Percentiles rank a stretch among this genome's conserved stretches.
These are phyloP conservation scores for Monilinia fructicola DNA, from an alignment of 2,329 filamentous ascomycete genomes.

Conservation along the genomic window DNA sequence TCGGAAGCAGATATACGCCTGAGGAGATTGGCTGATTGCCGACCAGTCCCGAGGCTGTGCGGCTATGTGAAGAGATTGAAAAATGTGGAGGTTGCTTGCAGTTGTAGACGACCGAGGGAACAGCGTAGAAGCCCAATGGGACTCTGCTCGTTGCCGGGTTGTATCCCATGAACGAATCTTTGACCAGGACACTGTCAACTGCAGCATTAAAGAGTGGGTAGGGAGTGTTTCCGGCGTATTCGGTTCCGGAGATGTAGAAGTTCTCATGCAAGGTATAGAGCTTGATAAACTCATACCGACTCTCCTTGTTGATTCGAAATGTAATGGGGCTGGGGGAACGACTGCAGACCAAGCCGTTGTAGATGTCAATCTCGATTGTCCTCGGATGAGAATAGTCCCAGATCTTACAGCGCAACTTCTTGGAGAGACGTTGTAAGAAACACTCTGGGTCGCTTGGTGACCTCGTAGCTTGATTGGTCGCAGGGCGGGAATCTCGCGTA, in stretches of 20 bases:
- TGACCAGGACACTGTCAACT: background rate
- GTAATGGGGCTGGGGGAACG: slow-evolving; percentile 1
- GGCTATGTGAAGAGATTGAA: background rate
- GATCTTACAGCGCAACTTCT: background rate
- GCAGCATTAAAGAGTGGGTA: background rate
- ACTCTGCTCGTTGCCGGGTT: background rate
- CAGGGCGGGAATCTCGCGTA: background rate
- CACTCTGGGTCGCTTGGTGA: too few species aligned
- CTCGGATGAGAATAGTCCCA: background rate
- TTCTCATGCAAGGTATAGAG: background rate
- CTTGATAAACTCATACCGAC: background rate
- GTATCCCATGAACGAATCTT: background rate
- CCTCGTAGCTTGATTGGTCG: background rate
- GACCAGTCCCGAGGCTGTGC: background rate
- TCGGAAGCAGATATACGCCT: background rate
- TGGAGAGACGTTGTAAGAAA: background rate
- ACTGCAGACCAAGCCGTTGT: background rate
- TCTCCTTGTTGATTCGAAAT: background rate
- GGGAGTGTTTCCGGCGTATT: background rate
- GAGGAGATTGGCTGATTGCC: background rate
- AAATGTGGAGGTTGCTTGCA: background rate
- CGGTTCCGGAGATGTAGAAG: background rate
- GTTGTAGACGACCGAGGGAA: background rate
- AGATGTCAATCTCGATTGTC: background rate
- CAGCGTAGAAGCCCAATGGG: background rate